Base-by-base conservation (phyloP, 495 filamentous ascomycete genomes). In the Aspergillus conjunctus region DNA sequence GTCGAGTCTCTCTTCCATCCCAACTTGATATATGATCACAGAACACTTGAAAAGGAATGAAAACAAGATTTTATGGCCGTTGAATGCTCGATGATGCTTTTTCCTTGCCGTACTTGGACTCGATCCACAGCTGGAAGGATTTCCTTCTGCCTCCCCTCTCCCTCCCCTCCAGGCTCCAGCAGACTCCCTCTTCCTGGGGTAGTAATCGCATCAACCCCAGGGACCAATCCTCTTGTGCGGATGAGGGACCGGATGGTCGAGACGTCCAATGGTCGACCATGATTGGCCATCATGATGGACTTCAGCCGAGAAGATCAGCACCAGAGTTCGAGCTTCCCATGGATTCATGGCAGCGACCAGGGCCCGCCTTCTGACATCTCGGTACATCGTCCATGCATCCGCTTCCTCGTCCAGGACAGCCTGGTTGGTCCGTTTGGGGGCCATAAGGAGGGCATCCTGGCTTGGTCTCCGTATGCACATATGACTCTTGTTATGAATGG, bases 281-380 rank as follows among this genome's bases (percentile, higher is more conserved):
- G 60, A 67, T 67, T 67, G 65, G 65, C 48, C 37, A 34, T 31
- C 18, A 15, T 12, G 18, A 49, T 7, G 54, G 57, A 62, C 56
- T 58, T 56, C 49, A 60, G 58, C 58, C 54, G 58, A 22, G 63
- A 61, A 59, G 63, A 69, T 69, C 67, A 52, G 58, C 61, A 53
- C 39, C 41, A 55, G 55, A 61, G 54, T 65, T 63, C 51, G 51
- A 41, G 34, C 57, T 60, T 63, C 33, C 59, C 67, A 64, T 64
- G 63, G 63, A 61, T 53, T 57, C 45, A 51, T 60, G 54, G 60
- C 57, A 63, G 60, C 65, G 54, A 61, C 58, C 48, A 51, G 55
- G 59, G 50, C 56, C 51, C 59, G 45, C 50, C 32, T 26, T 22
- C 26, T 48, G 50, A 46, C 45, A 48, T 56, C 30, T 52, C 39